Percentiles rank a stretch among this genome's conserved stretches.
These are phyloP conservation scores for Ogataea sp. DNA, from an alignment of 805 yeast genomes.

Conservation along the genomic window DNA sequence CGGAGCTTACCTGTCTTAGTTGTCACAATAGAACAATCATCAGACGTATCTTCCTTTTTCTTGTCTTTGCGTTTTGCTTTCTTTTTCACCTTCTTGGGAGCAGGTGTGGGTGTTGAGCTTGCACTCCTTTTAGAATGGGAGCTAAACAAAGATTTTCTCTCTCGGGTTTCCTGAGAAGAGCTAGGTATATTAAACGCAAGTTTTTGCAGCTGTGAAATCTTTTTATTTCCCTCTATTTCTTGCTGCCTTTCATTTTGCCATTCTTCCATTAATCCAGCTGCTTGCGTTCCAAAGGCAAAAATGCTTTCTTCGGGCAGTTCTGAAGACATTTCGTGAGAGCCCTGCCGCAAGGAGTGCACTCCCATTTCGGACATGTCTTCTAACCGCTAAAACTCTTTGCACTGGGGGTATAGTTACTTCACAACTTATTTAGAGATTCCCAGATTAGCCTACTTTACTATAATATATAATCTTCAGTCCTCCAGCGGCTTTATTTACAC, in stretches of 20 bases:
- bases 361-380: no score
- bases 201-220: background rate
- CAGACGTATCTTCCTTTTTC: background rate
- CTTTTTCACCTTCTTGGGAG: background rate
- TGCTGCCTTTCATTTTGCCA: conserved; percentile 8
- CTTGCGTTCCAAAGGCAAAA: conserved; percentile 16
- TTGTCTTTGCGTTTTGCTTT: background rate
- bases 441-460: no score
- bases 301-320: background rate
- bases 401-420: no score
- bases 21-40: background rate
- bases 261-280: conserved; percentile 13
- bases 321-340: background rate
- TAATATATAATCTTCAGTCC: no score
- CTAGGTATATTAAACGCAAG: background rate
- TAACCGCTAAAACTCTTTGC: no score
- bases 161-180: no score
- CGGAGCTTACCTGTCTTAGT: no score
- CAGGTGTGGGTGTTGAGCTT: background rate
- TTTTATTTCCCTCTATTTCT: conserved; percentile 2
- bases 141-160: background rate
- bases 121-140: background rate
- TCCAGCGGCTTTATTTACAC: background rate
- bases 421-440: background rate
- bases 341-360: background rate